Conservation (phyloP, 352 stramenopile genomes). For the Globisporangium orthogonon region DNA sequence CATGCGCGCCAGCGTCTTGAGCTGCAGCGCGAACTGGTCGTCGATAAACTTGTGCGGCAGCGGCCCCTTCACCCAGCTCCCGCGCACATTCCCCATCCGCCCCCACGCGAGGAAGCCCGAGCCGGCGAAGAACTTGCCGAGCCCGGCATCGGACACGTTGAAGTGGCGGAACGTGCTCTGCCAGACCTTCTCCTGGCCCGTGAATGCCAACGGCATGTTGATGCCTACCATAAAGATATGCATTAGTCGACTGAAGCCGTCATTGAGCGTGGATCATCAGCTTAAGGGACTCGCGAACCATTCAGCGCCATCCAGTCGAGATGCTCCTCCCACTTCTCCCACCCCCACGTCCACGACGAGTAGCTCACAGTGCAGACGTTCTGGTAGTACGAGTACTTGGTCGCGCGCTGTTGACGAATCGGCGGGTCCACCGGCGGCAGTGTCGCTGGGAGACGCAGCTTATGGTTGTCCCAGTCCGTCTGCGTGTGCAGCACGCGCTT, state of each 20-base stretch:
- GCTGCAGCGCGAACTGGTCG: conserved; percentile 66
- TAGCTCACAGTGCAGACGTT: conserved; percentile 92
- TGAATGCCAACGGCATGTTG: conserved; percentile 89
- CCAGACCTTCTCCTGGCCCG: conserved; percentile 87
- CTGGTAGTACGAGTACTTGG: conserved; percentile 88
- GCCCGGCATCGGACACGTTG: conserved; percentile 63
- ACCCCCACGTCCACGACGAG: conserved; percentile 85
- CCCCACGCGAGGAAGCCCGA: conserved; percentile 86
- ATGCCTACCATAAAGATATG: conserved; percentile 34
- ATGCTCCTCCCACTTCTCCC: conserved; percentile 85
- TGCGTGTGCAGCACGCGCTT: conserved; percentile 68
- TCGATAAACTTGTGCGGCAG: conserved; percentile 84
- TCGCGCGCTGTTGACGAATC: conserved; percentile 42
- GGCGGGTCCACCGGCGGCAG: conserved; percentile 33
- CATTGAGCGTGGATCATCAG: background rate
- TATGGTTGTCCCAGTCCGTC: conserved; percentile 79
- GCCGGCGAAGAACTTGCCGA: conserved; percentile 88
- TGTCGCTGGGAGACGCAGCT: conserved; percentile 42
- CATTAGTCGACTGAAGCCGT: background rate
- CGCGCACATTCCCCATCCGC: conserved; percentile 87
- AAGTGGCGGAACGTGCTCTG: conserved; percentile 83
- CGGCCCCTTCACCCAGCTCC: conserved; percentile 78
- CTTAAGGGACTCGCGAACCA: conserved; percentile 20
- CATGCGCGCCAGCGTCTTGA: conserved; percentile 81
- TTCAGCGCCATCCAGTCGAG: conserved; percentile 93